Base-by-base conservation (phyloP, 148 eudicot species). In the Silene uniflora region DNA sequence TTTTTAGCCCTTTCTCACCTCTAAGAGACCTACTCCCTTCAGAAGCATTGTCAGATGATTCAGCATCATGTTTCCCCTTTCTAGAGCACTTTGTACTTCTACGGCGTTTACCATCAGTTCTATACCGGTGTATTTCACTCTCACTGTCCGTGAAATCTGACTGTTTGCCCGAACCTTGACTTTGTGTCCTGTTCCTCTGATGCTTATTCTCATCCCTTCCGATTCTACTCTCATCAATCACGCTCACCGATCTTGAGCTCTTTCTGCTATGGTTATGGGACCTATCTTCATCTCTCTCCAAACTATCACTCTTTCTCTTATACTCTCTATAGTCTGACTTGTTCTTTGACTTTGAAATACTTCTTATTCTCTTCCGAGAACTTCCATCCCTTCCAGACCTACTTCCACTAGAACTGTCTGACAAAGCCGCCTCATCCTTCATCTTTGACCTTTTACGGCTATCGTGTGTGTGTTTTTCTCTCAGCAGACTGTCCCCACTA, bases 381-480 rank as follows among this genome's bases (percentile, higher is more conserved):
- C 63, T 76, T 65, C 9, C 69, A 17, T 66, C 79, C 42, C 67
- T 67, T 11, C 44, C 55, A 72, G 14, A 42, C 52, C 69, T 29
- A 23, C 66, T 69, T 23, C 60, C 73, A 72, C 29, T 29, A 66
- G 69, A 81, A 66, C 39, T 67, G 39, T 73, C 66, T 5, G 80
- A 72, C 5, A 44, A 10, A 3, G 72, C 67, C 24, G 52, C 25
- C 7, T 81, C 83, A 76, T 58, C 39, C 62, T 72, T 67, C 64
- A 67, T 49, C 22, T 67, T 68, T 17, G 21, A 59, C 55, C 59
- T 72, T 66, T 49, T 35, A 64, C 0, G 63, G 14, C 62, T 65
- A 69, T 13, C 68, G 23, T 10, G 70, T 49, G 39, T 61, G 63
- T 77, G 54, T 67, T 60, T 61, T 23, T 67, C 74, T 61, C 61